Conservation (phyloP, 768 basidiomycete species). For the Ramaria sp. region DNA sequence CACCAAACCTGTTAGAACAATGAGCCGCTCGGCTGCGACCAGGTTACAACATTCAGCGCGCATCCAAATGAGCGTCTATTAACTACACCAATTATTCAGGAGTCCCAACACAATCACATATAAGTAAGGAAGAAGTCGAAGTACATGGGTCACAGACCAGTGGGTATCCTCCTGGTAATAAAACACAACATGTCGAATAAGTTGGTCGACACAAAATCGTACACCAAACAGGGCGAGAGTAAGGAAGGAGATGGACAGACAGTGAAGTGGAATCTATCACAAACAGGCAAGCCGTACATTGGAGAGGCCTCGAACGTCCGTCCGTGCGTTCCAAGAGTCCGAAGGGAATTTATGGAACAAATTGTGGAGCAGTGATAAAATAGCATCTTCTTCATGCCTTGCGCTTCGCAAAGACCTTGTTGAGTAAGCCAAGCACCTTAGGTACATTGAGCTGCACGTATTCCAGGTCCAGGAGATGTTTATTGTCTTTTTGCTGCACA, state of each 20-base stretch:
- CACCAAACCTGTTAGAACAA: neutral
- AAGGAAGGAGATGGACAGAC: slow-evolving; percentile 11
- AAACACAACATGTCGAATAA: slow-evolving; percentile 4
- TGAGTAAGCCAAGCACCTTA: slow-evolving; percentile 83
- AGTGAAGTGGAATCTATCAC: slow-evolving; percentile 13
- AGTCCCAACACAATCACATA: neutral
- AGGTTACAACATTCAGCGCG: neutral
- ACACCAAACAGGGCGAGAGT: slow-evolving; percentile 16
- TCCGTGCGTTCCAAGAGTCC: neutral
- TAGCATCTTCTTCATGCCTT: slow-evolving; percentile 10
- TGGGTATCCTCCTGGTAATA: slow-evolving; percentile 11
- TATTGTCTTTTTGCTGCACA: slow-evolving; percentile 94
- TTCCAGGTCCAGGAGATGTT: slow-evolving; percentile 90
- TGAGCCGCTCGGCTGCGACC: neutral
- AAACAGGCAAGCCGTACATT: slow-evolving; percentile 5
- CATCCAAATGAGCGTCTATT: slow-evolving; percentile 1
- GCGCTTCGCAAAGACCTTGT: slow-evolving; percentile 88
- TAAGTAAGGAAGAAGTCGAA: slow-evolving; percentile 6
- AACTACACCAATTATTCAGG: neutral
- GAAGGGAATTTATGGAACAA: neutral
- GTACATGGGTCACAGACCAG: slow-evolving; percentile 10
- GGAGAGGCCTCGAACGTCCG: neutral
- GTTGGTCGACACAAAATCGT: slow-evolving; percentile 3
- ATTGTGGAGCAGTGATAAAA: neutral
- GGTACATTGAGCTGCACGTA: slow-evolving; percentile 97